Evolutionary conservation across 148 eudicot species (phyloP).

Genomic region (Diospyros kaki): DNA sequence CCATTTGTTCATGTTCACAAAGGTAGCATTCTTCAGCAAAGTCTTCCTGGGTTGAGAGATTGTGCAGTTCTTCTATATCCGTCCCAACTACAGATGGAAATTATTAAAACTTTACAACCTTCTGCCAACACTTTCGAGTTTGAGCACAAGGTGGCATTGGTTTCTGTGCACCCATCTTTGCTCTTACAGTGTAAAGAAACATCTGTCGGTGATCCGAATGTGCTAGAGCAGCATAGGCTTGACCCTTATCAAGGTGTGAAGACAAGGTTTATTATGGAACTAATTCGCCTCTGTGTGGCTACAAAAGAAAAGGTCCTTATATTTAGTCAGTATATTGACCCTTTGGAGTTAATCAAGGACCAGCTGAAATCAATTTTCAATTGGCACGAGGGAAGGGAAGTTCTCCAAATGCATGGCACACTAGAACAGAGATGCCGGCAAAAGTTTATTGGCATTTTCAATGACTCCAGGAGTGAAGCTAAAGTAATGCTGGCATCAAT

Average conservation of each 20-base stretch:
- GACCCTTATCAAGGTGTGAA: conserved; percentile 43
- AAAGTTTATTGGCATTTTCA: conserved; percentile 28
- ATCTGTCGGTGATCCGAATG: neutral
- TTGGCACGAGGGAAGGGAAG: conserved; percentile 43
- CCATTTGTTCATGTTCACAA: conserved; percentile 62
- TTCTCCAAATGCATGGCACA: conserved; percentile 41
- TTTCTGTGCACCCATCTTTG: conserved; percentile 49
- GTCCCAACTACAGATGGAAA: conserved; percentile 28
- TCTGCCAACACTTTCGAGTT: conserved; percentile 3
- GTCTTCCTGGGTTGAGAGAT: conserved; percentile 44
- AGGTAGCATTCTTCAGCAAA: conserved; percentile 37
- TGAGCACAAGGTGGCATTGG: conserved; percentile 37
- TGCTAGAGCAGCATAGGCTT: conserved; percentile 17
- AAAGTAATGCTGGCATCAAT: conserved; percentile 59
- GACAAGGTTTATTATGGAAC: conserved; percentile 43
- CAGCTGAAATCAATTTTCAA: conserved; percentile 20
- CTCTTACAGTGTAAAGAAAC: conserved; percentile 15
- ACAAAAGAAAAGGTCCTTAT: conserved; percentile 51
- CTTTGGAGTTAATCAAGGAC: conserved; percentile 28
- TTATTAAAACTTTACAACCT: conserved; percentile 9
- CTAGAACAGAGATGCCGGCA: conserved; percentile 32
- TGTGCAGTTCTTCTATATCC: conserved; percentile 41
- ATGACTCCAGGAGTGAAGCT: conserved; percentile 35
- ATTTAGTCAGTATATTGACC: conserved; percentile 50
- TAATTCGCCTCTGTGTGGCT: conserved; percentile 30